Evolutionary conservation across 2,329 filamentous ascomycete species (phyloP).

Genomic region (Exophiala mesophila): DNA sequence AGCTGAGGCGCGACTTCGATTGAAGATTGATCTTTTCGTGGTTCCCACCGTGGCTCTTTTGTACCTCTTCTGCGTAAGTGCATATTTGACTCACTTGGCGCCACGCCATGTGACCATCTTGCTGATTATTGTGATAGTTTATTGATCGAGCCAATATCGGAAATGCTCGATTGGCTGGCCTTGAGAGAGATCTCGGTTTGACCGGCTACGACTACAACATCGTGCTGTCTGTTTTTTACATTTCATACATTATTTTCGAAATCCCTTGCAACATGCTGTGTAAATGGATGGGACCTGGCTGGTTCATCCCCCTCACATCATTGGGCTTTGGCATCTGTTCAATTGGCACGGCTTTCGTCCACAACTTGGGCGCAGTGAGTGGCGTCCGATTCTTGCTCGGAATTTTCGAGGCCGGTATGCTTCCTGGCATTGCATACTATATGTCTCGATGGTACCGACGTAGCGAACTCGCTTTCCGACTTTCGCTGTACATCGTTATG

Average conservation of each 20-base stretch:
- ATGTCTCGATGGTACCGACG: constrained; percentile 62
- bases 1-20: constrained; percentile 54
- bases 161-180: constrained; percentile 63
- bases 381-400: constrained; percentile 64
- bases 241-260: constrained; percentile 69
- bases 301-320: constrained; percentile 61
- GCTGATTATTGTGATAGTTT: background rate
- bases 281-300: constrained; percentile 67
- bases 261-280: constrained; percentile 65
- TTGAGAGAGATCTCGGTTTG: constrained; percentile 58
- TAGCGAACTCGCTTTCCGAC: constrained; percentile 61
- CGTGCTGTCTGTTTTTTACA: constrained; percentile 64
- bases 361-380: constrained; percentile 48
- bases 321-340: constrained; percentile 61
- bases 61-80: constrained; percentile 70
- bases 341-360: constrained; percentile 61
- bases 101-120: too few species aligned
- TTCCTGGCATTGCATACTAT: constrained; percentile 71
- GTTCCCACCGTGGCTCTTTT: constrained; percentile 62
- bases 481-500: constrained; percentile 66
- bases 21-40: constrained; percentile 62
- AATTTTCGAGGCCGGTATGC: constrained; percentile 60
- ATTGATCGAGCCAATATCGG: constrained; percentile 39
- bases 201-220: constrained; percentile 63
- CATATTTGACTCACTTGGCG: too few species aligned